Evolutionary conservation across 805 yeast genomes (phyloP).

Genomic region (Candida maltosa): DNA sequence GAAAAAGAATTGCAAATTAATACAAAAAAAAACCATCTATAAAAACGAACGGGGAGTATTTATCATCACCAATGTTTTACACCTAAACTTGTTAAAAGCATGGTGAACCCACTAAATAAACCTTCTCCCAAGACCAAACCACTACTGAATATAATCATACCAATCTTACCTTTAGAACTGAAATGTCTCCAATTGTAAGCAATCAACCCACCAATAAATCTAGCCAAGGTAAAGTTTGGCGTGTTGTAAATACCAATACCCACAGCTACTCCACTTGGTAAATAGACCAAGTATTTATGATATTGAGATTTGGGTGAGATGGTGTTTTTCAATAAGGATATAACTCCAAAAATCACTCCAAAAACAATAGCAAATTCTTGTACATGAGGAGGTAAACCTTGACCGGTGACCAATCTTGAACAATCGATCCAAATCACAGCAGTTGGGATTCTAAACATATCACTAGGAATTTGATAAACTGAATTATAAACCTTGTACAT

Average conservation of each 20-base stretch:
- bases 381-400: conserved; percentile 83
- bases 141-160: conserved; percentile 82
- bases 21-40: background rate
- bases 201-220: conserved; percentile 83
- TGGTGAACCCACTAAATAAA: conserved; percentile 73
- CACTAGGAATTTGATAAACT: conserved; percentile 83
- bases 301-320: conserved; percentile 40
- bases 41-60: background rate
- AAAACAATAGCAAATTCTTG: conserved; percentile 55
- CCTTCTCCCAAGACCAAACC: conserved; percentile 96
- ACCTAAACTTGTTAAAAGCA: conserved; percentile 69
- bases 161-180: conserved; percentile 35
- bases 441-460: conserved; percentile 83
- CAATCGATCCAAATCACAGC: conserved; percentile 97
- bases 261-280: conserved; percentile 95
- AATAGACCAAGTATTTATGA: conserved; percentile 45
- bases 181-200: conserved; percentile 54
- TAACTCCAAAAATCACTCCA: conserved; percentile 65
- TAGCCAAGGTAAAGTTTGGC: conserved; percentile 89
- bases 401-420: conserved; percentile 86
- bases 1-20: too few species aligned
- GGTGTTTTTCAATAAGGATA: conserved; percentile 62
- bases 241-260: conserved; percentile 95
- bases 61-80: conserved; percentile 22
- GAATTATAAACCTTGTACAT: conserved; percentile 80